Evolutionary conservation across 1,139 yeast species (phyloP).

Genomic region (Arxiozyma telluris): DNA sequence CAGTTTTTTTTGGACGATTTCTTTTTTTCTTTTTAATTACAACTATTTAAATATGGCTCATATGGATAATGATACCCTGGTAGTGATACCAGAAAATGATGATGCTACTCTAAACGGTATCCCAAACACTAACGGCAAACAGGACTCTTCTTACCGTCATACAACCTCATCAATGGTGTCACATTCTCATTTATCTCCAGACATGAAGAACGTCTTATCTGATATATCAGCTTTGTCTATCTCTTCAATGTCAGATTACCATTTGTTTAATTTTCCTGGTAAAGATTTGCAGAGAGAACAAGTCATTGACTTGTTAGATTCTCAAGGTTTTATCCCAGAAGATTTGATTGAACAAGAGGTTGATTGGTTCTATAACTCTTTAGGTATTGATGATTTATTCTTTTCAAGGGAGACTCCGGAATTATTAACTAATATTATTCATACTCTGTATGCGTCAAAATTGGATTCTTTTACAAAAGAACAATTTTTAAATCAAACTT

Average conservation of each 20-base stretch:
- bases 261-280: constrained; percentile 66
- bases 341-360: constrained; percentile 77
- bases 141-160: neutral
- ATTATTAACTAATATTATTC: constrained; percentile 70
- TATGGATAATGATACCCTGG: neutral
- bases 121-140: neutral
- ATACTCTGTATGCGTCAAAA: constrained; percentile 86
- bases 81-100: neutral
- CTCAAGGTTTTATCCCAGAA: constrained; percentile 85
- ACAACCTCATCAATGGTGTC: neutral
- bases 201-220: neutral
- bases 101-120: neutral
- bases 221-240: constrained; percentile 35
- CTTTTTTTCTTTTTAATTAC: too few species aligned
- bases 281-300: constrained; percentile 72
- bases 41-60: neutral
- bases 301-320: constrained; percentile 75
- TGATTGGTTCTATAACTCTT: constrained; percentile 76
- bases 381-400: constrained; percentile 89
- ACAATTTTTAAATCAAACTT: constrained; percentile 27
- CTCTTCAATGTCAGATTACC: constrained; percentile 51
- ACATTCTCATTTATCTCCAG: neutral
- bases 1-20: too few species aligned
- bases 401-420: constrained; percentile 78
- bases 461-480: constrained; percentile 71